Evolutionary conservation across 2,329 filamentous ascomycete genomes (phyloP).

Genomic region (Dryadomyces quercus-mongolicae): DNA sequence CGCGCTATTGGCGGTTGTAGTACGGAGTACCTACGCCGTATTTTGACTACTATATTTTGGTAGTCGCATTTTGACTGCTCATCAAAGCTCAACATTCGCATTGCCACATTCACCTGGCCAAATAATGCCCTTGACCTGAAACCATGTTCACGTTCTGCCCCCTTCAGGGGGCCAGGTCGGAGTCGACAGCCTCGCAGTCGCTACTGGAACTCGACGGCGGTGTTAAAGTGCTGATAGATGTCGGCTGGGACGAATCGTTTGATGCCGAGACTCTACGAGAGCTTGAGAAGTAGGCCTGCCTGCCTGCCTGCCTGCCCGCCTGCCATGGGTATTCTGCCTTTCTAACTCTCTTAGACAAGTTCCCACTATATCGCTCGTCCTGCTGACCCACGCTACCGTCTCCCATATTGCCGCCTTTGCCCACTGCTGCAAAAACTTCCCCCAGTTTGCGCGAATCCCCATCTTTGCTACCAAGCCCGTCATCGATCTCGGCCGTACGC

Average conservation of each 20-base stretch:
- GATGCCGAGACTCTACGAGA: conserved; percentile 70
- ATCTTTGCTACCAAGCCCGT: conserved; percentile 91
- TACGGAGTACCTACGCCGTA: no score
- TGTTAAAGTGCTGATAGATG: conserved; percentile 86
- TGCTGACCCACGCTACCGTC: conserved; percentile 87
- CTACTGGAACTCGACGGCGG: conserved; percentile 92
- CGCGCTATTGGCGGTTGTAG: no score
- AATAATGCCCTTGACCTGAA: background rate
- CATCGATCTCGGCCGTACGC: conserved; percentile 79
- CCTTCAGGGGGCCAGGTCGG: conserved; percentile 79
- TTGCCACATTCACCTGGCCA: no score
- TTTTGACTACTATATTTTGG: no score
- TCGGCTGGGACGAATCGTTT: conserved; percentile 93
- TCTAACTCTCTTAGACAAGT: conserved; percentile 51
- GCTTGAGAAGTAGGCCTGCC: conserved; percentile 64
- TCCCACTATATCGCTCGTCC: conserved; percentile 81
- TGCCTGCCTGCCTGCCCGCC: background rate
- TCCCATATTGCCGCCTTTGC: conserved; percentile 88
- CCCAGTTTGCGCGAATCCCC: conserved; percentile 81
- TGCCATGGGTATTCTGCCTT: background rate
- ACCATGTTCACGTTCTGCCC: conserved; percentile 93
- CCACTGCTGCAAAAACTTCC: conserved; percentile 94
- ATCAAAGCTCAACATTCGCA: no score
- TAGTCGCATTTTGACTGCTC: background rate
- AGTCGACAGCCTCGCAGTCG: conserved; percentile 83